Evolutionary conservation across 2,329 filamentous ascomycete genomes (phyloP).

Genomic region (Tolypocladium cylindrosporum): DNA sequence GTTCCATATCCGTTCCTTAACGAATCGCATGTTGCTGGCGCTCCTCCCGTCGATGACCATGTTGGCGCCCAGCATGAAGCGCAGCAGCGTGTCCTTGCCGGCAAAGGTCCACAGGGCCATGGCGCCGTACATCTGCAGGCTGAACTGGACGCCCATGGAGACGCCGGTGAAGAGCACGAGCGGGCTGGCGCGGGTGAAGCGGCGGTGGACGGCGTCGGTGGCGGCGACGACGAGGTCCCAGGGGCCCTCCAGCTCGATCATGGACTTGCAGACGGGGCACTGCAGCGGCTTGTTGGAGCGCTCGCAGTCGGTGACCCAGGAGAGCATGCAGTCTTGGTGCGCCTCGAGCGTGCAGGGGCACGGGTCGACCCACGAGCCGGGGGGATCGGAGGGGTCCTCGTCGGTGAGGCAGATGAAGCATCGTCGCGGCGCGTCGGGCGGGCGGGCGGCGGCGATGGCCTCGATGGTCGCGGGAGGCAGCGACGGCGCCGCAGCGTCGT

Average conservation of each 20-base stretch:
- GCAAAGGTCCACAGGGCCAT: constrained; percentile 41
- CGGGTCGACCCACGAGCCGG: constrained; percentile 66
- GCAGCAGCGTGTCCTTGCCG: constrained; percentile 32
- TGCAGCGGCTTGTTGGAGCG: constrained; percentile 53
- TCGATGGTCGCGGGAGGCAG: constrained; percentile 8
- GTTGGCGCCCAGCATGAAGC: constrained; percentile 29
- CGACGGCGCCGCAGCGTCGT: neutral
- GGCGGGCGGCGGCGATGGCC: constrained; percentile 7
- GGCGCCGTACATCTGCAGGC: constrained; percentile 43
- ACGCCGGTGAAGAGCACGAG: constrained; percentile 56
- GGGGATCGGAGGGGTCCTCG: constrained; percentile 36
- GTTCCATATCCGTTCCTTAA: constrained; percentile 20
- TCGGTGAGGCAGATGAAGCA: constrained; percentile 58
- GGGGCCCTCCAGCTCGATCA: constrained; percentile 67
- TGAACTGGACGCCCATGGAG: constrained; percentile 36
- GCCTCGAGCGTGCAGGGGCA: constrained; percentile 86
- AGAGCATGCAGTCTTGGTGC: constrained; percentile 80
- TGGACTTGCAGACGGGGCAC: constrained; percentile 83
- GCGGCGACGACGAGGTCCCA: constrained; percentile 62
- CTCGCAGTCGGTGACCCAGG: constrained; percentile 90
- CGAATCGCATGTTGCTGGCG: constrained; percentile 11
- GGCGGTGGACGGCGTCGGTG: constrained; percentile 46
- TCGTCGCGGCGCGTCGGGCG: constrained; percentile 24
- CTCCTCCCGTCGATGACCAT: constrained; percentile 16
- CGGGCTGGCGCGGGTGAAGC: constrained; percentile 44